Percentiles rank a stretch among this genome's conserved stretches.
Conservation (phyloP, 106 monocot genomes). For the Apostasia ramifera region DNA sequence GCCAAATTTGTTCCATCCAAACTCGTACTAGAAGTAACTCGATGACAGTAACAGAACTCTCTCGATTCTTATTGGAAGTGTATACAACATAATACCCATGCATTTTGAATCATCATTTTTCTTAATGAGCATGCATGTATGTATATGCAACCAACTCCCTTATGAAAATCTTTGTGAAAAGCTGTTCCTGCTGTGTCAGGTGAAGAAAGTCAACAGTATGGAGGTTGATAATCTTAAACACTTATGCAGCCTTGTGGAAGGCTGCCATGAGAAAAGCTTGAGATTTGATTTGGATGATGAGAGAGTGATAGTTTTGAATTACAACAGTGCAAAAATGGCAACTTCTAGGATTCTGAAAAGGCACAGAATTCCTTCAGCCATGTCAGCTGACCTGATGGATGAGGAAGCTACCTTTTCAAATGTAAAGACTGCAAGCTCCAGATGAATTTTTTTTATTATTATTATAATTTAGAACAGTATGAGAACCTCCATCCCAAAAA, state of each 20-base stretch:
- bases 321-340: constrained; percentile 54
- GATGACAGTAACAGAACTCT: too few species aligned
- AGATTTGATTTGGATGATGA: constrained; percentile 96
- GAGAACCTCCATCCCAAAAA: background rate
- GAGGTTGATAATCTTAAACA: constrained; percentile 87
- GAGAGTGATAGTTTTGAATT: constrained; percentile 80
- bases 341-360: constrained; percentile 76
- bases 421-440: constrained; percentile 25
- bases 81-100: too few species aligned
- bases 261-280: constrained; percentile 54
- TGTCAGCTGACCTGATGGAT: constrained; percentile 61
- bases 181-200: constrained; percentile 26
- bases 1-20: too few species aligned
- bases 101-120: too few species aligned
- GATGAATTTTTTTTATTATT: constrained; percentile 13
- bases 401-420: constrained; percentile 17
- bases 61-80: too few species aligned
- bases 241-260: constrained; percentile 65
- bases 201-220: constrained; percentile 84
- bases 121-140: too few species aligned
- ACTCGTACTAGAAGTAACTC: too few species aligned
- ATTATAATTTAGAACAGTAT: background rate
- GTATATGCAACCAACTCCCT: too few species aligned
- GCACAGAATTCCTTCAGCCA: constrained; percentile 75
- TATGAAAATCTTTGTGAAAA: too few species aligned